Base-by-base conservation (phyloP, 2,329 filamentous ascomycete genomes). In the Trichophyton benhamiae region DNA sequence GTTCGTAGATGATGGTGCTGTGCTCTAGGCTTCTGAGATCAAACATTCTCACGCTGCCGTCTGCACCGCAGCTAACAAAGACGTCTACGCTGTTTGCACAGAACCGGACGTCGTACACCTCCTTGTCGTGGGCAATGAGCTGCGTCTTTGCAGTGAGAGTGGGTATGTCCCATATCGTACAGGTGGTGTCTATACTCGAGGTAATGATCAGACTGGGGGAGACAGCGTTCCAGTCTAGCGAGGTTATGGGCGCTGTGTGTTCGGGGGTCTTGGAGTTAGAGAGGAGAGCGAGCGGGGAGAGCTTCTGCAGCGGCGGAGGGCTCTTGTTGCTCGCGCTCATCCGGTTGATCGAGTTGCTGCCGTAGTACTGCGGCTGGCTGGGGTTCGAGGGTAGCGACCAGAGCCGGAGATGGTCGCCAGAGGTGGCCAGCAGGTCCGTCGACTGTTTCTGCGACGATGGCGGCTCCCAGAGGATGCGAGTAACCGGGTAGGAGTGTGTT, bases 81-180 rank as follows among this genome's bases (percentile, higher is more conserved):
- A 97, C 91, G 70, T 99, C 94, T n/a, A 96, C 90, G 68, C 91
- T 96, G 67, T 95, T 94, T 57, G 94, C 94, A 76, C 94, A 99
- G 76, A 99, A 99, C 20, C 94, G 86, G 57, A 99, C 94, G 72
- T 99, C 94, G 70, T 96, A 99, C 4, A 99, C 94, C 75, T 99
- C 94, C 75, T 97, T 97, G 77, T 99, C 94, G 73, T 99, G 94
- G 20, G 94, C 94, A 75, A 99, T 99, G 53, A 99, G 80, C 73
- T 99, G 94, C 1, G 94, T 99, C 77, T 99, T 99, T 59, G 94
- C 94, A 0, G 94, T 99, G 65, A 99, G 80, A 0, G 94, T 96
- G 2, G 94, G 94, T 61, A 99, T 99, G 73, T 99, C 94, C 94
- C 94, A 99, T 66, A 99, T 99, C 3, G 94, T 99, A 76, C 94